phyloP scores from a whole-genome alignment of 2,329 filamentous ascomycete species.

The Eurotiales sp. region DNA sequence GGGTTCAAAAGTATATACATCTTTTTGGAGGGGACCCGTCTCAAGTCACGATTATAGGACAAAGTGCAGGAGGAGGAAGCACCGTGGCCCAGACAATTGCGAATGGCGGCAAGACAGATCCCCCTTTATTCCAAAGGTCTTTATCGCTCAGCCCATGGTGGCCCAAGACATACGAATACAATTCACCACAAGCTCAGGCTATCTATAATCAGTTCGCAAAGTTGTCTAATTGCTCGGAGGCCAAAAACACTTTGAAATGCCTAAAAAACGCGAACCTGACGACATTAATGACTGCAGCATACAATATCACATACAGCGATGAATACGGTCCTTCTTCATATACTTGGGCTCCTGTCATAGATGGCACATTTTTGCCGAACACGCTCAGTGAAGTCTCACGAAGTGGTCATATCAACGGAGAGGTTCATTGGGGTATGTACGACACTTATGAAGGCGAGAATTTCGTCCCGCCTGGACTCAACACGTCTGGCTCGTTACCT shows the following conservation, averaged over 20 bases:
- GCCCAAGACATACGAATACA: constrained; percentile 56
- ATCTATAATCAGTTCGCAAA: constrained; percentile 48
- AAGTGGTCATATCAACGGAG: constrained; percentile 40
- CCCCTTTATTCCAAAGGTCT: constrained; percentile 49
- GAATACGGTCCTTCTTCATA: constrained; percentile 55
- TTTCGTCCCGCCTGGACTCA: constrained; percentile 54
- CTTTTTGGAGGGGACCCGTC: constrained; percentile 27
- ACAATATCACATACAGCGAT: constrained; percentile 47
- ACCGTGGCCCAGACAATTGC: constrained; percentile 39
- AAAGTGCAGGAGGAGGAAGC: constrained; percentile 24
- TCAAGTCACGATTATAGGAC: constrained; percentile 24
- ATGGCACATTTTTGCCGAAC: constrained; percentile 50
- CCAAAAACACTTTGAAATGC: constrained; percentile 48
- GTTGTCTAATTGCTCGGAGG: constrained; percentile 47
- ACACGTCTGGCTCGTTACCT: constrained; percentile 29
- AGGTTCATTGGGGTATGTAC: constrained; percentile 53
- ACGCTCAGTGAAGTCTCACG: constrained; percentile 45
- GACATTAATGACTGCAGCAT: constrained; percentile 49
- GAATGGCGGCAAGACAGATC: constrained; percentile 36
- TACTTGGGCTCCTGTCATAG: constrained; percentile 60
- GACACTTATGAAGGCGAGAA: constrained; percentile 62
- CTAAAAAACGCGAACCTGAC: constrained; percentile 55
- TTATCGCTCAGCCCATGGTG: constrained; percentile 55
- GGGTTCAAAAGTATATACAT: constrained; percentile 26
- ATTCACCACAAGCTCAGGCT: constrained; percentile 49